A percentile compares a stretch with the other conserved stretches of the same genome.
Evolutionary conservation across 345 rosid genomes (phyloP).

Genomic region (Anacardium occidentale): DNA sequence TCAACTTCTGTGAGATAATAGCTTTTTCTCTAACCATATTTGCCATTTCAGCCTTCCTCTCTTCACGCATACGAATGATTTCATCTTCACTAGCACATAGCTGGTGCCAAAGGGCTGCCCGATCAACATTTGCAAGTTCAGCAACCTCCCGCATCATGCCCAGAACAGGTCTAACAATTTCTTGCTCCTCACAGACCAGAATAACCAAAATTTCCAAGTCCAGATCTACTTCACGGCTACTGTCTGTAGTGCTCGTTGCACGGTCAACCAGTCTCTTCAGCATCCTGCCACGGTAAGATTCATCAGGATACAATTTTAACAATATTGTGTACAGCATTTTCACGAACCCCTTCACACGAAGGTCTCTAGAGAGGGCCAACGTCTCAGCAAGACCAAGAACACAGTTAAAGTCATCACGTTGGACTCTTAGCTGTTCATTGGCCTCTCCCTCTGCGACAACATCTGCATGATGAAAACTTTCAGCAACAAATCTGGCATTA

Average conservation of each 20-base stretch:
- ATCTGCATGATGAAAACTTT: constrained; percentile 53
- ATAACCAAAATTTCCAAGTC: constrained; percentile 79
- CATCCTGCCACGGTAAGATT: constrained; percentile 71
- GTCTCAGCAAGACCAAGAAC: constrained; percentile 94
- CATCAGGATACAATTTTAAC: constrained; percentile 81
- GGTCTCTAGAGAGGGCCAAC: constrained; percentile 70
- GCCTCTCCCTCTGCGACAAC: constrained; percentile 62
- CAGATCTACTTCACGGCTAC: constrained; percentile 59
- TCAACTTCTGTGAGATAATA: constrained; percentile 58
- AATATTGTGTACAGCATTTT: constrained; percentile 77
- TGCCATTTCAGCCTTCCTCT: constrained; percentile 64
- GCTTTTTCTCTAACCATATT: constrained; percentile 66
- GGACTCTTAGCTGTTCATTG: constrained; percentile 56
- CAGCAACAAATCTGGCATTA: constrained; percentile 49
- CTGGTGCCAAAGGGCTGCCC: constrained; percentile 94
- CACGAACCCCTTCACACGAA: constrained; percentile 73
- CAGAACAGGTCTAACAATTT: constrained; percentile 63
- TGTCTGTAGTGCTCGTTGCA: constrained; percentile 65
- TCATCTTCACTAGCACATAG: constrained; percentile 79
- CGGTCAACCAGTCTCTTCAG: constrained; percentile 89
- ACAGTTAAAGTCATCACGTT: constrained; percentile 66
- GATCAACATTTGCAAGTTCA: constrained; percentile 88
- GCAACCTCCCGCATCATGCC: constrained; percentile 86
- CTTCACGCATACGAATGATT: constrained; percentile 65
- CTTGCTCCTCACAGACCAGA: constrained; percentile 84